Conservation (phyloP, 345 rosid species). For the Salix suchowensis region DNA sequence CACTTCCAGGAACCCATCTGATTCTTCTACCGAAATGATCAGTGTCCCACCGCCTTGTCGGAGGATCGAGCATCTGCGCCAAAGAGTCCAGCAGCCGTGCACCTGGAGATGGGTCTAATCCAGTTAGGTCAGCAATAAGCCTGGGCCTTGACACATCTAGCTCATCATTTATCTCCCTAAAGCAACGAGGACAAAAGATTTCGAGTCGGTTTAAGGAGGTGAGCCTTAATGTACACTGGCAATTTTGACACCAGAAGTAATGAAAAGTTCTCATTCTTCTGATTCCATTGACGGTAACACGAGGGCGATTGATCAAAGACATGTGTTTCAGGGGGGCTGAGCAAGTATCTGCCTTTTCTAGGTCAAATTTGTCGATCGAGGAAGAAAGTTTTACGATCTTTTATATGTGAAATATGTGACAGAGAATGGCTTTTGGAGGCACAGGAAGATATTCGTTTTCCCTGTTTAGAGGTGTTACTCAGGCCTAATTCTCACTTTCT, state of each 20-base stretch:
- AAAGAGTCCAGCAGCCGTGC: slow-evolving; percentile 18
- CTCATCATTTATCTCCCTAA: slow-evolving; percentile 36
- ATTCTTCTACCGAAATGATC: slow-evolving; percentile 8
- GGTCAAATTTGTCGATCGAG: background rate
- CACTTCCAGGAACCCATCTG: slow-evolving; percentile 36
- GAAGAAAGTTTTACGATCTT: background rate
- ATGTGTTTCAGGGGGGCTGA: slow-evolving; percentile 1
- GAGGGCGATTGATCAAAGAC: slow-evolving; percentile 41
- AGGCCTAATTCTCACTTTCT: background rate
- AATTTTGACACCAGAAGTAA: slow-evolving; percentile 62
- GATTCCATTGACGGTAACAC: slow-evolving; percentile 47
- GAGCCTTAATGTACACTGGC: slow-evolving; percentile 50
- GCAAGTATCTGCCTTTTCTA: background rate
- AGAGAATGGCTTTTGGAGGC: slow-evolving; percentile 31
- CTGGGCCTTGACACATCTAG: slow-evolving; percentile 43
- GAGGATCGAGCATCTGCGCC: slow-evolving; percentile 21
- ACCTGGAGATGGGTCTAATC: slow-evolving; percentile 8
- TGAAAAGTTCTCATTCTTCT: slow-evolving; percentile 61
- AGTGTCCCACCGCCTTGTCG: background rate
- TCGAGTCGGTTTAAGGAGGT: slow-evolving; percentile 31
- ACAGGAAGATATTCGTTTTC: slow-evolving; percentile 25
- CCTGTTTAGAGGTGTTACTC: background rate
- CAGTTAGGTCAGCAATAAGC: slow-evolving; percentile 9
- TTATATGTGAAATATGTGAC: slow-evolving; percentile 8
- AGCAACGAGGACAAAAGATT: slow-evolving; percentile 54